Conservation (phyloP, 345 rosid species). For the Turritis glabra region DNA sequence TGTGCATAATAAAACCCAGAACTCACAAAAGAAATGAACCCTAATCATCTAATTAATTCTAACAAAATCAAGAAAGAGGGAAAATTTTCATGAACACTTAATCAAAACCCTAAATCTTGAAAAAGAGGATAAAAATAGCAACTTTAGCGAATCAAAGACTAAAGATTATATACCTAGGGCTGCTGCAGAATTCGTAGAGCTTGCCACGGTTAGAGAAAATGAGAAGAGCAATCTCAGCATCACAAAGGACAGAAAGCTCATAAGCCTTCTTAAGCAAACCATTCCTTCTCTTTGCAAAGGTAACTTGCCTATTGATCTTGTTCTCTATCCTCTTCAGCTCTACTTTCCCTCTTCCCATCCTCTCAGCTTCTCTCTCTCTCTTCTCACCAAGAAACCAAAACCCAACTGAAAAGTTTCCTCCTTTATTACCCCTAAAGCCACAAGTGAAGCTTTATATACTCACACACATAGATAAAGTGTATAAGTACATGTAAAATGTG, state of each 20-base stretch:
- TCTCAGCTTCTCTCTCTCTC: conserved; percentile 18
- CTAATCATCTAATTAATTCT: neutral
- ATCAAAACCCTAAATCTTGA: conserved; percentile 27
- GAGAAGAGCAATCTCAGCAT: conserved; percentile 56
- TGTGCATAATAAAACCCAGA: neutral
- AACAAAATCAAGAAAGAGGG: conserved; percentile 19
- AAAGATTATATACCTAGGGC: conserved; percentile 44
- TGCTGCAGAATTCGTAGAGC: conserved; percentile 65
- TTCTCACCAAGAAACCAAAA: conserved; percentile 31
- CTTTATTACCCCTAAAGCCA: neutral
- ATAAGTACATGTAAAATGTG: conserved; percentile 6
- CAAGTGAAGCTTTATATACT: conserved; percentile 31
- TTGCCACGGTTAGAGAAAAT: conserved; percentile 71
- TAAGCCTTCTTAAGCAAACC: conserved; percentile 45
- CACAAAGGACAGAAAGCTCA: conserved; percentile 46
- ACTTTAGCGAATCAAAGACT: neutral
- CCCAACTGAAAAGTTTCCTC: conserved; percentile 22
- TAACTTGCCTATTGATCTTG: conserved; percentile 55
- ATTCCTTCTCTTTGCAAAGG: conserved; percentile 44
- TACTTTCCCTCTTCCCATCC: conserved; percentile 64
- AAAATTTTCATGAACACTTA: neutral
- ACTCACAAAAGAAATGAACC: conserved; percentile 11
- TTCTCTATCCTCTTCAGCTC: conserved; percentile 70
- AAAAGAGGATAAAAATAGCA: neutral
- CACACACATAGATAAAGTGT: neutral